Percentiles rank a stretch among this genome's conserved stretches.
These are phyloP conservation scores for Plantago ovata DNA, from an alignment of 257 asterid species.

Conservation along the genomic window DNA sequence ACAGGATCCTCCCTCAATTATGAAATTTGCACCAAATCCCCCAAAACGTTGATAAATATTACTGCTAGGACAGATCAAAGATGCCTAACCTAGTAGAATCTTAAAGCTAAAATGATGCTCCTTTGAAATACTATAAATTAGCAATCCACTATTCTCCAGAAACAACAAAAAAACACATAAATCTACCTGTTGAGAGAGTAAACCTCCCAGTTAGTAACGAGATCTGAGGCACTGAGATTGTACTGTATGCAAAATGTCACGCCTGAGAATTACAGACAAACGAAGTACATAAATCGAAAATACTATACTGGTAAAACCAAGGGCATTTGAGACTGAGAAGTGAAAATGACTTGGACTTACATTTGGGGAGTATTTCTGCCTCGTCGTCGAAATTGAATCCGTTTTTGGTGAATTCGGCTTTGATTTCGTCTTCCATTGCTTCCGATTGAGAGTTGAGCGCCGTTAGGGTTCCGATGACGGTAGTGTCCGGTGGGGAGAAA, in stretches of 20 bases:
- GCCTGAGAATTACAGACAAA: constrained; percentile 33
- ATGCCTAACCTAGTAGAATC: too few species aligned
- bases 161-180: background rate
- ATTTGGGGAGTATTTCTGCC: constrained; percentile 63
- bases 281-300: constrained; percentile 8
- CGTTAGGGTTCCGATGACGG: too few species aligned
- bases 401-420: constrained; percentile 55
- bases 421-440: constrained; percentile 82
- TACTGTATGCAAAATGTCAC: constrained; percentile 74
- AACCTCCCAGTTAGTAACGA: constrained; percentile 87
- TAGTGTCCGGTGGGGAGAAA: too few species aligned
- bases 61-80: too few species aligned
- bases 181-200: constrained; percentile 78
- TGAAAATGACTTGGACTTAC: constrained; percentile 28
- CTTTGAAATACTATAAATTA: background rate
- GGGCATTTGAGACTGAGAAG: background rate
- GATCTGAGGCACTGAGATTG: constrained; percentile 82
- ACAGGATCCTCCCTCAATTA: too few species aligned
- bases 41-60: too few species aligned
- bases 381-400: constrained; percentile 66
- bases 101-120: too few species aligned
- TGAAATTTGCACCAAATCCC: too few species aligned
- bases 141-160: background rate
- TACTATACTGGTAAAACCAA: background rate
- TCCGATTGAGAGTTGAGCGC: too few species aligned